Base-by-base conservation (phyloP, 306 rosid species). In the Pyrus bretschneideri region DNA sequence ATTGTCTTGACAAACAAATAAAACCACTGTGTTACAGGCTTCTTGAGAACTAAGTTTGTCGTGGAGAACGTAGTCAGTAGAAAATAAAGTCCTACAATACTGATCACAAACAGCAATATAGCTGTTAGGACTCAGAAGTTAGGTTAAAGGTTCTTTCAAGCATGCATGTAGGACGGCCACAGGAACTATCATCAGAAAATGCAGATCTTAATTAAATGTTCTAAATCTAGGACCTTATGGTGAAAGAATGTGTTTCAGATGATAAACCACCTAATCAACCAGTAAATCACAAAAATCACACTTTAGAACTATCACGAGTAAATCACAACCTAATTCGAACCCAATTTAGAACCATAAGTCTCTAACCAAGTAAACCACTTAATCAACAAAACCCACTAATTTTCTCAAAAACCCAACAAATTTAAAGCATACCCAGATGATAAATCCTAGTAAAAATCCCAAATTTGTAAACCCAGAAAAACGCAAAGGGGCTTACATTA, bases 401-500 rank as follows among this genome's bases (percentile, higher is more conserved):
- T 71, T 67, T 18, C 21, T 55, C 15, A 57, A 23, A 64, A 70
- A 70, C 45, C 64, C 55, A 71, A 40, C 71, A 86, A 87, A 89
- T 81, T 78, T 46, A 75, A 12, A 81, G 52, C 74, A 72, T 7
- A 71, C 81, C 73, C 80, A 75, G 25, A 75, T 25, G 60, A 71
- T 17, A 57, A 81, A 21, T 75, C 27, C 40, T 68, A 78, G 51
- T 51, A 29, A 3, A 63, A 70, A 64, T 71, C 22, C 64, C 23
- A 79, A 67, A 67, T 63, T 58, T 45, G 64, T 80, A 58, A 73
- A 38, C 18, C 19, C 21, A 3, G 7, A 64, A 78, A 80, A 42
- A 42, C 9, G 12, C 49, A 27, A 67, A 25, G 73, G 66, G 60
- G 64, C 93, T 88, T 82, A 93, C 98, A 84, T 93, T 93, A 84